Evolutionary conservation across 148 eudicot genomes (phyloP).

Genomic region (Heliamphora exappendiculata): DNA sequence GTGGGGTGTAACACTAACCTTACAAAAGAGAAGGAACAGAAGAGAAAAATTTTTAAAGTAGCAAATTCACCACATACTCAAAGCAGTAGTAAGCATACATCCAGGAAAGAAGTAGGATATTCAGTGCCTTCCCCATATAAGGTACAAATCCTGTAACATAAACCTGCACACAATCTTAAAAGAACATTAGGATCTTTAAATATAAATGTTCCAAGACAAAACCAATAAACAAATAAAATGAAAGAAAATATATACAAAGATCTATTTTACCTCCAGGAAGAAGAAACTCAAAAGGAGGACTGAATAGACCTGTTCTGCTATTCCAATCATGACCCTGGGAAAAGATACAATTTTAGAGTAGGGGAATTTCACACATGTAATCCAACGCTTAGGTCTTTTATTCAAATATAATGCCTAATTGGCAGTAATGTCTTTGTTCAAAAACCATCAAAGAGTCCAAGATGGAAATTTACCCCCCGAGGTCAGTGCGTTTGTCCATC

Average conservation of each 20-base stretch:
- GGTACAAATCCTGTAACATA: constrained; percentile 73
- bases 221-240: not conserved
- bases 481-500: constrained; percentile 47
- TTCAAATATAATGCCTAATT: not conserved
- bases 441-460: constrained; percentile 4
- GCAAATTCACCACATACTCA: constrained; percentile 57
- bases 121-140: constrained; percentile 60
- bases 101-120: constrained; percentile 87
- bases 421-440: not conserved
- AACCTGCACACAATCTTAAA: constrained; percentile 45
- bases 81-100: constrained; percentile 97
- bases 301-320: constrained; percentile 93
- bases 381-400: not conserved
- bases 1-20: no score
- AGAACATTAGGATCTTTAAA: not conserved
- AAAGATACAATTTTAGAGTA: not conserved
- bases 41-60: no score
- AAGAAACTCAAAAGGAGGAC: constrained; percentile 68
- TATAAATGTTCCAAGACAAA: not conserved
- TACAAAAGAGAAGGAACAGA: no score
- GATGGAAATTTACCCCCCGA: constrained; percentile 54
- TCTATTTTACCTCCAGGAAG: constrained; percentile 65
- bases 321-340: constrained; percentile 77
- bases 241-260: constrained; percentile 1
- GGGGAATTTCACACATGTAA: not conserved